phyloP scores from a whole-genome alignment of 2,329 filamentous ascomycete species.

The Daldinia eschscholtzii region DNA sequence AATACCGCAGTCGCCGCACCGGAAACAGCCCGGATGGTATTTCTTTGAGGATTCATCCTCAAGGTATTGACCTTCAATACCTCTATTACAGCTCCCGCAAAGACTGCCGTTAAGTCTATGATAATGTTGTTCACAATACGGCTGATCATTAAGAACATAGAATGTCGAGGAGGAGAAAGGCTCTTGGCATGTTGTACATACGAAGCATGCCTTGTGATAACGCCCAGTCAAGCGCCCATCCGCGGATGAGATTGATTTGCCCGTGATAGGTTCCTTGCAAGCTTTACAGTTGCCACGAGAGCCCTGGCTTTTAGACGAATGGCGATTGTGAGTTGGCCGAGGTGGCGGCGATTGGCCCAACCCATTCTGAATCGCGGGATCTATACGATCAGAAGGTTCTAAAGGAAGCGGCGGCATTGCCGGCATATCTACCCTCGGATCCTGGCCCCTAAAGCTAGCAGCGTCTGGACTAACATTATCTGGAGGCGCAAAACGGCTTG shows the following conservation, averaged over 20 bases:
- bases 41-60: conserved; percentile 84
- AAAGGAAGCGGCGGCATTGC: conserved; percentile 42
- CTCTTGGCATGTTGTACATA: conserved; percentile 84
- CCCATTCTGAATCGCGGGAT: conserved; percentile 45
- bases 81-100: conserved; percentile 81
- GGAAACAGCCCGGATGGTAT: conserved; percentile 89
- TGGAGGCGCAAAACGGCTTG: conserved; percentile 30
- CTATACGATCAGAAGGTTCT: conserved; percentile 41
- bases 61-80: conserved; percentile 94
- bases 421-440: conserved; percentile 40
- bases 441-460: conserved; percentile 42
- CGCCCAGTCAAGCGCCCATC: conserved; percentile 92
- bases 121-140: conserved; percentile 93
- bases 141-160: conserved; percentile 88
- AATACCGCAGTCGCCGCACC: conserved; percentile 81
- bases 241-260: conserved; percentile 93
- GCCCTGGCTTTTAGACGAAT: conserved; percentile 51
- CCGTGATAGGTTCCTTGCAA: conserved; percentile 81
- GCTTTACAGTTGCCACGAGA: conserved; percentile 85
- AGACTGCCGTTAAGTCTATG: conserved; percentile 90
- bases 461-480: conserved; percentile 52
- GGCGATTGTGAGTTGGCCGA: conserved; percentile 55
- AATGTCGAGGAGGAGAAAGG: conserved; percentile 91
- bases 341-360: conserved; percentile 46
- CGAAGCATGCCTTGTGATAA: conserved; percentile 96